Evolutionary conservation across 225 moss, liverwort and hornwort genomes (phyloP).

Genomic region (Anthoceros angustus): DNA sequence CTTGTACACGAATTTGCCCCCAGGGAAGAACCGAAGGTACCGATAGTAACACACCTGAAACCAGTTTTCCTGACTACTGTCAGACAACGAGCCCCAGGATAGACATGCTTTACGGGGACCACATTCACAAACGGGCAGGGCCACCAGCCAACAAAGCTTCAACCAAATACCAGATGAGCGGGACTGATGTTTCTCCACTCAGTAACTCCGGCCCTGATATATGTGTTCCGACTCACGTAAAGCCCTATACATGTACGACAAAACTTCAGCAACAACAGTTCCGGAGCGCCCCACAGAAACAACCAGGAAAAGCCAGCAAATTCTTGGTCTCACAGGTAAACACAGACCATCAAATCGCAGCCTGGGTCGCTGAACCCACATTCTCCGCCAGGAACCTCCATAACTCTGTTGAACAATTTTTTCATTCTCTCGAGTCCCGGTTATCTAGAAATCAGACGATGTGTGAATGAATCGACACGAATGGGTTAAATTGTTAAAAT

Average conservation of each 20-base stretch:
- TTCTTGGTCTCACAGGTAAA: not conserved
- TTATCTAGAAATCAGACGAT: slow-evolving; percentile 5
- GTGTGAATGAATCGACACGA: slow-evolving; percentile 17
- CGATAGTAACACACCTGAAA: slow-evolving; percentile 95
- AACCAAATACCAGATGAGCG: slow-evolving; percentile 57
- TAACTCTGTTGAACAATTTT: slow-evolving; percentile 40
- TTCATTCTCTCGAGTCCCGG: slow-evolving; percentile 63
- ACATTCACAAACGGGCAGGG: not conserved
- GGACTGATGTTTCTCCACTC: slow-evolving; percentile 89
- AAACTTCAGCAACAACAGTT: not conserved
- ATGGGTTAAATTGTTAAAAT: not conserved
- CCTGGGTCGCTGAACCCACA: slow-evolving; percentile 84
- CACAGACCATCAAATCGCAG: slow-evolving; percentile 69
- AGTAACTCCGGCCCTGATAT: slow-evolving; percentile 74
- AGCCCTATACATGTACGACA: slow-evolving; percentile 33
- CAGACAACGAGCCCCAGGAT: not conserved
- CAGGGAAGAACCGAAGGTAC: slow-evolving; percentile 75
- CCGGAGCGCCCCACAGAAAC: not conserved
- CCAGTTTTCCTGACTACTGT: not conserved
- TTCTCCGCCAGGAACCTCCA: slow-evolving; percentile 79
- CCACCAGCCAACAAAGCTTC: not conserved
- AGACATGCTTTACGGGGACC: no score
- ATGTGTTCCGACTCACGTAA: slow-evolving; percentile 94
- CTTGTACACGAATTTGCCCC: slow-evolving; percentile 87
- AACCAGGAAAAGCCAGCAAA: not conserved